Base-by-base conservation (phyloP, 371 early-diverging fungal species). In the Syncephalastrum sp. region DNA sequence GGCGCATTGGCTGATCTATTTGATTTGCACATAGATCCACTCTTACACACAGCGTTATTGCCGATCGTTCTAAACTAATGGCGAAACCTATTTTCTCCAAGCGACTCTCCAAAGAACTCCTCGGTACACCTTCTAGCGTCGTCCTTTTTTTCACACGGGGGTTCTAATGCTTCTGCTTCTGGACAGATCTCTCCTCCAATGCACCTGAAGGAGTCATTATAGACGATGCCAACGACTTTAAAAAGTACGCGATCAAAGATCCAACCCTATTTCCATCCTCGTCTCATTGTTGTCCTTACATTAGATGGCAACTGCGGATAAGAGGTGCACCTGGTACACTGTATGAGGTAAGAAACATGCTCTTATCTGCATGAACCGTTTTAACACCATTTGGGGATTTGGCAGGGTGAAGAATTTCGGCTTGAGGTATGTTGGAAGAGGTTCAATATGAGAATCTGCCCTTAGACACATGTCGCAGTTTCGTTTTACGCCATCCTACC, bases 401-500 rank as follows among this genome's bases (percentile, higher is more conserved):
- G 24, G 33, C 53, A 79, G 56, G 86, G 85, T 13, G 91, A 92
- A 64, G 53, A 56, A 27, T 91, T 84, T 50, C 69, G 63, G 42
- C 72, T 92, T 57, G 86, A 85, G 80, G 88, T 89, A 63, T 46
- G 66, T 48, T 33, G 15, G 15, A 38, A 47, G 15, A 24, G 19
- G 10, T 47, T 5, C 42, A 44, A 24, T 5, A 46, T 38, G 24
- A 51, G 38, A 16, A 19, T 54, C 23, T 45, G 45, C 41, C 42
- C 48, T 46, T 33, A 15, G 23, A 54, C 47, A 27, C 19, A 5
- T 3, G 50, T 29, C 17, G 5, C 71, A 88, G 84, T 92, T 95
- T 79, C 85, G 82, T 52, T 94, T 95, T 68, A 81, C 87, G 16
- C 81, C 80, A 17, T 84, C 85, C 41, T 95, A 94, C 65, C 96